These are phyloP conservation scores for Jackrogersella multiformis DNA, from an alignment of 495 filamentous ascomycete genomes.

Conservation along the genomic window DNA sequence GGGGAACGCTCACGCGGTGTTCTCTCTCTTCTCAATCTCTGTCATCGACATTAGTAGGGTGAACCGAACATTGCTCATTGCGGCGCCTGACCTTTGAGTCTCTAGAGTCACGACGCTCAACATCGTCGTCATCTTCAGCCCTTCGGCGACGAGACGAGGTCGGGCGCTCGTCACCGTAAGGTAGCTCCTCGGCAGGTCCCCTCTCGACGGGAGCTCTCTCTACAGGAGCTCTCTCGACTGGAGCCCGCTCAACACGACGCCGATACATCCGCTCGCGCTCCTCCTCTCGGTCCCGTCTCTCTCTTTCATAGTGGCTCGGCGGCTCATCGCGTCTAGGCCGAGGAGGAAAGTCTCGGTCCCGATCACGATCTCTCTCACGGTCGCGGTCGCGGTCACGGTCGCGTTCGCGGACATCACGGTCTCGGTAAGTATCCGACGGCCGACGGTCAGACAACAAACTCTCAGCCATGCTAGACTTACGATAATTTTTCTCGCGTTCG, in stretches of 20 bases:
- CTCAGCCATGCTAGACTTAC: conserved; percentile 76
- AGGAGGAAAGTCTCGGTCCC: conserved; percentile 56
- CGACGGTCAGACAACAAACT: conserved; percentile 64
- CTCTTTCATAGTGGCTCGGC: conserved; percentile 67
- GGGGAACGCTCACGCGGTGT: conserved; percentile 67
- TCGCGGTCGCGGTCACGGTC: conserved; percentile 56
- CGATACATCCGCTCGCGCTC: conserved; percentile 87
- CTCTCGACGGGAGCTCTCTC: too few relatives aligned
- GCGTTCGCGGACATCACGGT: conserved; percentile 63
- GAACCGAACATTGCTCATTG: neutral
- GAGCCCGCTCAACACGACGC: conserved; percentile 79
- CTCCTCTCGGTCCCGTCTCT: conserved; percentile 82
- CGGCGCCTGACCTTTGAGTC: conserved; percentile 64
- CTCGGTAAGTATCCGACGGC: conserved; percentile 53
- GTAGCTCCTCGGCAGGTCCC: conserved; percentile 79
- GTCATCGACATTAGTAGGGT: conserved; percentile 35
- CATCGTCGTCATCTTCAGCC: conserved; percentile 79
- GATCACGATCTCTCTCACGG: conserved; percentile 57
- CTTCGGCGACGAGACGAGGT: conserved; percentile 69
- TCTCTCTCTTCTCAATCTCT: conserved; percentile 70
- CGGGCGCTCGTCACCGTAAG: conserved; percentile 83
- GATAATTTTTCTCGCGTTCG: conserved; percentile 86
- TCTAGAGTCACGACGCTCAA: conserved; percentile 70
- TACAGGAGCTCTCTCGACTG: too few relatives aligned
- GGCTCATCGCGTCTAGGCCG: conserved; percentile 59